Evolutionary conservation across 768 basidiomycete species (phyloP).

Genomic region (Hortiboletus flavorubellus): DNA sequence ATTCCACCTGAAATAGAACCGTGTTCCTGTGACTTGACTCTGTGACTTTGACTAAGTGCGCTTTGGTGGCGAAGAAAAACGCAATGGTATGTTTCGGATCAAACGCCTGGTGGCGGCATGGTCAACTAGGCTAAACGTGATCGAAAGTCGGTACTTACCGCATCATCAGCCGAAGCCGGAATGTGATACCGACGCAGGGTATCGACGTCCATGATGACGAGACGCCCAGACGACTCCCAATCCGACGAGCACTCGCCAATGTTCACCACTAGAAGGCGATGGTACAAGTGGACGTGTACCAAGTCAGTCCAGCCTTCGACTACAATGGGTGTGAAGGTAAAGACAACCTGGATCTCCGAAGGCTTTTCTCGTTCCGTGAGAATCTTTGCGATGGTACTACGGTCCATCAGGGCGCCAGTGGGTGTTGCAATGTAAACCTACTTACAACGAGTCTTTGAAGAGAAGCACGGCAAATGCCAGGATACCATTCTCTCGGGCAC

Average conservation of each 20-base stretch:
- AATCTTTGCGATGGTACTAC: slow-evolving; percentile 3
- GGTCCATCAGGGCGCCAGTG: neutral
- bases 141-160: neutral
- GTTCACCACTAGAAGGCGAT: slow-evolving; percentile 8
- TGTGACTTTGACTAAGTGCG: slow-evolving; percentile 3
- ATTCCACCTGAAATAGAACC: slow-evolving; percentile 4
- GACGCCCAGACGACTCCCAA: neutral
- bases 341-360: neutral
- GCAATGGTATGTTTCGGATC: neutral
- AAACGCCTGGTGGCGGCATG: neutral
- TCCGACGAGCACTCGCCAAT: slow-evolving; percentile 1
- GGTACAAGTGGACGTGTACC: slow-evolving; percentile 2
- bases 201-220: slow-evolving; percentile 1
- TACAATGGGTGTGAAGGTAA: neutral
- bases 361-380: slow-evolving; percentile 1
- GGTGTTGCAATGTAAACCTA: neutral
- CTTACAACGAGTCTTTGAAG: slow-evolving; percentile 1
- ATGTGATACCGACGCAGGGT: slow-evolving; percentile 6
- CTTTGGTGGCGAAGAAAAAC: slow-evolving; percentile 6
- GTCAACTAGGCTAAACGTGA: neutral
- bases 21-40: neutral
- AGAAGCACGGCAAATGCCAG: slow-evolving; percentile 7
- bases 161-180: neutral
- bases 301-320: neutral
- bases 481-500: neutral